Evolutionary conservation across 2,329 filamentous ascomycete genomes (phyloP), one percentile per base, ranked within the genome.

Genomic region (Dryadomyces quercivorus): DNA sequence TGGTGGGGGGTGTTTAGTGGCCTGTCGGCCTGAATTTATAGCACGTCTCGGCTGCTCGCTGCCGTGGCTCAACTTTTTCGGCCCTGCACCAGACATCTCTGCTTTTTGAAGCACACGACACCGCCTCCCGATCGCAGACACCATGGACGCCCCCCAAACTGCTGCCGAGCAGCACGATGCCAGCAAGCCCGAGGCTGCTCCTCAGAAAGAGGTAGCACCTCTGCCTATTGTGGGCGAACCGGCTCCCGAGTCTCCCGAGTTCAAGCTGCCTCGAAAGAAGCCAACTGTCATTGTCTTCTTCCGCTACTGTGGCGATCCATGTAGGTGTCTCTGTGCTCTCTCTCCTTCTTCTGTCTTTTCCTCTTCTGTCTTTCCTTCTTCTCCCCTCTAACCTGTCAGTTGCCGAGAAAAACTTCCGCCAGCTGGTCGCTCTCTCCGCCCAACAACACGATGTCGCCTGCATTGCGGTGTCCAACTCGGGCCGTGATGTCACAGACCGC

Each of bases 291-390:
- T 89, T 20, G 75, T 80, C 16, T 89, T 89, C 62, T 72, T 89
- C 6, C 74, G 85, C 38, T 84, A 88, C 65, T 88, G 84, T 64
- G 85, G 85, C 38, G 87, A 84, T 69, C 85, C 85, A 12, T 87
- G 85, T 85, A 75, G 64, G 75, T 67, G 22, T 21, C 47, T 36
- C 21, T 26, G 18, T 21, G 13, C 22, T 10, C 31, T 40, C n/a
- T 44, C 38, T 36, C 13, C 3, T 20, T 10, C 3, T 10, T 48
- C 36, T 34, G 18, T 51, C 20, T 26, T 12, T 20, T 51, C 9
- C 16, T 15, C 15, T 21, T 21, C 47, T 10, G 22, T 42, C 16
- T 22, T 26, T 36, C 21, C 1, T 9, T 18, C 4, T 4, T 16
- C n/a, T 47, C 6, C 12, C 10, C 26, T 5, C 15, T n/a, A 6